These are phyloP conservation scores for Fremontodendron californicum DNA, from an alignment of 345 rosid species.

Conservation along the genomic window DNA sequence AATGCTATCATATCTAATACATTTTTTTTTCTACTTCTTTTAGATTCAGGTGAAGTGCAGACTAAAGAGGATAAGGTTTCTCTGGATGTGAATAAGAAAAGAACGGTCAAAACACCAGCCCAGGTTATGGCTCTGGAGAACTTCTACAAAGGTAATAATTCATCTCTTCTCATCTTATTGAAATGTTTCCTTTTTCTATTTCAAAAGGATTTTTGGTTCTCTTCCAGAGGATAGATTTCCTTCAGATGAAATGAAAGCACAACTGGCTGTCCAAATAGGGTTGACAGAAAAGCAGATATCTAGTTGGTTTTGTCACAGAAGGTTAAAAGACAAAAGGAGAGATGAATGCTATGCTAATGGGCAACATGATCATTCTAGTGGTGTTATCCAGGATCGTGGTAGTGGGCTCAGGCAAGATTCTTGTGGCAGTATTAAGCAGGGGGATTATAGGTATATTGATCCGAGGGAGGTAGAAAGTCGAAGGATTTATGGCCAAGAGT, in stretches of 20 bases:
- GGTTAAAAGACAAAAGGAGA: conserved; percentile 78
- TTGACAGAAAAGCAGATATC: conserved; percentile 94
- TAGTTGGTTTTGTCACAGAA: conserved; percentile 98
- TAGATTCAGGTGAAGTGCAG: conserved; percentile 58
- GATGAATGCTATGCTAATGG: conserved; percentile 55
- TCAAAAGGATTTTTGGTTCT: conserved; percentile 8
- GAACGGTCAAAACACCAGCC: conserved; percentile 66
- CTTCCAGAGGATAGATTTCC: conserved; percentile 75
- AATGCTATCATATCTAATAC: background rate
- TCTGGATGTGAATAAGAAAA: conserved; percentile 49
- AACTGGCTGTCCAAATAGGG: conserved; percentile 61
- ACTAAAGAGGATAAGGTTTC: conserved; percentile 59
- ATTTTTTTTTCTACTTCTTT: conserved; percentile 9
- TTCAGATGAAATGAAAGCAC: conserved; percentile 68
- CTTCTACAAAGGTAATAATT: conserved; percentile 62
- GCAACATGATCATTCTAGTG: conserved; percentile 78
- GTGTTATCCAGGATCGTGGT: conserved; percentile 75
- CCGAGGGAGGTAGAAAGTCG: conserved; percentile 85
- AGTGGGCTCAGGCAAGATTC: conserved; percentile 90
- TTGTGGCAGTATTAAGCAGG: conserved; percentile 90
- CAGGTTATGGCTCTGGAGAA: conserved; percentile 77
- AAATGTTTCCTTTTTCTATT: conserved; percentile 16
- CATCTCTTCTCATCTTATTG: conserved; percentile 10
- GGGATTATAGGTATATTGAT: conserved; percentile 51
- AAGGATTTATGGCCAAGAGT: conserved; percentile 45